These are phyloP conservation scores for Triticum urartu DNA, from an alignment of 176 grass and related monocot genomes.

Conservation along the genomic window DNA sequence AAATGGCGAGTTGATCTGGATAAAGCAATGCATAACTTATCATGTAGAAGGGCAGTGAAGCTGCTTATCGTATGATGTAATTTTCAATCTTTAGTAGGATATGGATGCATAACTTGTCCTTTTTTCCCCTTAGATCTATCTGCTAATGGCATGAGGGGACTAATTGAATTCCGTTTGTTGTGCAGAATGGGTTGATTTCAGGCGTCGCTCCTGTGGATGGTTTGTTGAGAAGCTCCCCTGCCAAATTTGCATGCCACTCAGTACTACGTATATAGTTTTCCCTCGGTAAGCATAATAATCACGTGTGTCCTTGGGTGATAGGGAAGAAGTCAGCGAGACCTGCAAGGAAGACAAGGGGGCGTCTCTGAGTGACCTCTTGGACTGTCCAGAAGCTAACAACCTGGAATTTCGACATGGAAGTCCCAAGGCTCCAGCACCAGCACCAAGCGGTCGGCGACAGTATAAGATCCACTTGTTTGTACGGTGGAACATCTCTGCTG, in stretches of 20 bases:
- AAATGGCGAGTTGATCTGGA: neutral
- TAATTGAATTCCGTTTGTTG: neutral
- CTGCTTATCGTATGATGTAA: neutral
- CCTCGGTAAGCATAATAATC: neutral
- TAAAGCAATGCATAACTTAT: neutral
- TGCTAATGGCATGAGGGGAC: neutral
- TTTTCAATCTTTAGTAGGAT: slow-evolving; percentile 9
- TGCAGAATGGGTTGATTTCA: neutral
- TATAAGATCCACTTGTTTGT: neutral
- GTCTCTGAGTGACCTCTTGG: neutral
- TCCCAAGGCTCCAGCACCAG: neutral
- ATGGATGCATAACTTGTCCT: neutral
- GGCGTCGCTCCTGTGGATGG: neutral
- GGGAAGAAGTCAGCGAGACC: neutral
- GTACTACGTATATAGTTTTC: neutral
- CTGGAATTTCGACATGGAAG: neutral
- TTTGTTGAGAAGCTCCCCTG: neutral
- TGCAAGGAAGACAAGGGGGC: neutral
- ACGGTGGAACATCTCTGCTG: neutral
- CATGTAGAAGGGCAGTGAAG: neutral
- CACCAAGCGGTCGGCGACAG: neutral
- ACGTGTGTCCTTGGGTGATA: neutral
- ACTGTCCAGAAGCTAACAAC: neutral
- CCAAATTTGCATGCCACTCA: neutral
- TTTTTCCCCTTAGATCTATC: neutral